phyloP scores from a whole-genome alignment of 768 basidiomycete genomes.

The Suillus variegatus region DNA sequence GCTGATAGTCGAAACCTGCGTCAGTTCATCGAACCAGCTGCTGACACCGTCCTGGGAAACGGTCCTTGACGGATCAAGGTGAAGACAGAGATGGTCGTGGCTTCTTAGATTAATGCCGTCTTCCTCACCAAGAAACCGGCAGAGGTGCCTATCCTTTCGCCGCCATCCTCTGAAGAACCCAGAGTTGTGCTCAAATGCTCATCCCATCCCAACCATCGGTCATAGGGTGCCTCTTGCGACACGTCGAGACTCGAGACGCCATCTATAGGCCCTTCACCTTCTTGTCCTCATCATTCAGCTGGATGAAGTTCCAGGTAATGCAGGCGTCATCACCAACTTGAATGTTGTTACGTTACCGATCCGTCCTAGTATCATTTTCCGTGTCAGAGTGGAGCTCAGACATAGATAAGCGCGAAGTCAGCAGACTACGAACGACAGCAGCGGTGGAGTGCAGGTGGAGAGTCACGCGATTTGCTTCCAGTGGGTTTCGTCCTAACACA shows the following conservation, averaged over 20 bases:
- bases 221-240: slow-evolving; percentile 77
- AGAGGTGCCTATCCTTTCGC: slow-evolving; percentile 56
- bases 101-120: slow-evolving; percentile 85
- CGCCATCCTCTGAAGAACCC: slow-evolving; percentile 17
- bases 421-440: no score
- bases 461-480: no score
- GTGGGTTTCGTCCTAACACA: no score
- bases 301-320: slow-evolving; percentile 79
- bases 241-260: slow-evolving; percentile 91
- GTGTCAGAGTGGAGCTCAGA: no score
- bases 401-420: no score
- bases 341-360: no score
- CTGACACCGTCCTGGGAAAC: slow-evolving; percentile 91
- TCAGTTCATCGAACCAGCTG: slow-evolving; percentile 68
- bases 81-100: slow-evolving; percentile 85
- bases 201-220: slow-evolving; percentile 81
- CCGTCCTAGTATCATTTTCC: no score
- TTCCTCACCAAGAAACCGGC: slow-evolving; percentile 86
- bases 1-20: slow-evolving; percentile 89
- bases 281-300: slow-evolving; percentile 86
- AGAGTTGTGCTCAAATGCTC: slow-evolving; percentile 69
- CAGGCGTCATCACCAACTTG: slow-evolving; percentile 37
- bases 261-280: slow-evolving; percentile 77
- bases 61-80: slow-evolving; percentile 84
- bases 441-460: no score